A percentile compares a stretch with the other conserved stretches of the same genome.
phyloP scores from a whole-genome alignment of 73 alveolate species.

The Blepharisma stoltei region DNA sequence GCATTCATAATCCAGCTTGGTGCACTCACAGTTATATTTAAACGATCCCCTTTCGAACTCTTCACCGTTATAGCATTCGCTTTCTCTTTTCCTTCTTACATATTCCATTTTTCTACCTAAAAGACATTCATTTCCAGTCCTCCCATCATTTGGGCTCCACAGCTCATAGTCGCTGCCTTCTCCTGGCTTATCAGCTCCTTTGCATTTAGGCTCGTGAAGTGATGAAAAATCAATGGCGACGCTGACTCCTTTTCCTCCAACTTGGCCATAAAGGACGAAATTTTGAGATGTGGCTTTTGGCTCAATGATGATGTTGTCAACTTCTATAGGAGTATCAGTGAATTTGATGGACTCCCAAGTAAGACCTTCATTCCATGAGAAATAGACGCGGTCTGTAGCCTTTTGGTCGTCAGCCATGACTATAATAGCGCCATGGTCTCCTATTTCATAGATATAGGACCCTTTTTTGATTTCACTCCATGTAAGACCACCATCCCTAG shows the following conservation, averaged over 20 bases:
- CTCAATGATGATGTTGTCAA: conserved; percentile 86
- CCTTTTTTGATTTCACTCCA: conserved; percentile 88
- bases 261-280: conserved; percentile 81
- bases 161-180: conserved; percentile 82
- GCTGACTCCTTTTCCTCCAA: conserved; percentile 55
- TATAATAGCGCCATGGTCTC: conserved; percentile 96
- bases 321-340: conserved; percentile 51
- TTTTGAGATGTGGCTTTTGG: conserved; percentile 75
- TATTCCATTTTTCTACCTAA: conserved; percentile 68
- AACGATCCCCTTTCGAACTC: conserved; percentile 54
- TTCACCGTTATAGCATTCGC: conserved; percentile 72
- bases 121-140: conserved; percentile 69
- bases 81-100: conserved; percentile 71
- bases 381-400: conserved; percentile 67
- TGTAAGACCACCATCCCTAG: conserved; percentile 94
- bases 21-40: conserved; percentile 80
- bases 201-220: conserved; percentile 80
- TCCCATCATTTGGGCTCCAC: conserved; percentile 83
- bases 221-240: conserved; percentile 69
- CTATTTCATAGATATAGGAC: conserved; percentile 81
- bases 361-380: conserved; percentile 76
- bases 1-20: conserved; percentile 92
- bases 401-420: conserved; percentile 81
- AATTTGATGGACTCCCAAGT: conserved; percentile 60
- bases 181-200: conserved; percentile 72